Evolutionary conservation across 805 yeast genomes (phyloP).

Genomic region (Pichia heedii): DNA sequence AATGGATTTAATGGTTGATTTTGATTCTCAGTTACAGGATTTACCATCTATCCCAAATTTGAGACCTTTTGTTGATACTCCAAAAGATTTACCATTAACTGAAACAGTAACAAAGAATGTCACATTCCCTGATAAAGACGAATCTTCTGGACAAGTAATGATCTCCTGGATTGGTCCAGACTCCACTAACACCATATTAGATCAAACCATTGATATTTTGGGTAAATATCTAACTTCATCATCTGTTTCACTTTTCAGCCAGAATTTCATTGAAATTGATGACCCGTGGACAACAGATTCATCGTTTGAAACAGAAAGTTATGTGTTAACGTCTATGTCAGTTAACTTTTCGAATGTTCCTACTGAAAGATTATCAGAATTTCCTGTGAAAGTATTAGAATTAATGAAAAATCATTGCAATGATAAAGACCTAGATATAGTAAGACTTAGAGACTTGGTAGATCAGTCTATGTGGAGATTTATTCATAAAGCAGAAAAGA

Average conservation of each 20-base stretch:
- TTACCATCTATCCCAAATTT: conserved; percentile 30
- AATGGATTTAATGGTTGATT: conserved; percentile 44
- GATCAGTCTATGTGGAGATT: conserved; percentile 56
- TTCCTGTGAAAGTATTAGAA: conserved; percentile 41
- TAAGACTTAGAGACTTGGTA: conserved; percentile 57
- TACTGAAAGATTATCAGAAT: conserved; percentile 44
- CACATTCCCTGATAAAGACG: conserved; percentile 85
- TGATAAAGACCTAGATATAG: conserved; percentile 47
- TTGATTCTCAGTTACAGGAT: conserved; percentile 49
- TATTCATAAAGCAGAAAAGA: conserved; percentile 52
- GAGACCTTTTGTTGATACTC: conserved; percentile 78
- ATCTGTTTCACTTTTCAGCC: conserved; percentile 67
- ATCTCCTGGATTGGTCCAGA: conserved; percentile 81
- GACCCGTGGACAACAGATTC: conserved; percentile 73
- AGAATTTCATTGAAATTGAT: conserved; percentile 66
- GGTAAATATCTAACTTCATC: conserved; percentile 69
- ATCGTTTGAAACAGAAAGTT: conserved; percentile 68
- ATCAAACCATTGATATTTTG: conserved; percentile 63
- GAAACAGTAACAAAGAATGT: conserved; percentile 39
- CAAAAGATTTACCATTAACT: conserved; percentile 33
- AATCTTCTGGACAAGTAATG: conserved; percentile 65
- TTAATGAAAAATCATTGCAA: conserved; percentile 46
- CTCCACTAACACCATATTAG: conserved; percentile 39
- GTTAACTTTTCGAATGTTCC: conserved; percentile 68
- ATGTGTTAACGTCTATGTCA: conserved; percentile 48